These are phyloP conservation scores for Phytophthora tubulina DNA, from an alignment of 352 stramenopile species.

Conservation along the genomic window DNA sequence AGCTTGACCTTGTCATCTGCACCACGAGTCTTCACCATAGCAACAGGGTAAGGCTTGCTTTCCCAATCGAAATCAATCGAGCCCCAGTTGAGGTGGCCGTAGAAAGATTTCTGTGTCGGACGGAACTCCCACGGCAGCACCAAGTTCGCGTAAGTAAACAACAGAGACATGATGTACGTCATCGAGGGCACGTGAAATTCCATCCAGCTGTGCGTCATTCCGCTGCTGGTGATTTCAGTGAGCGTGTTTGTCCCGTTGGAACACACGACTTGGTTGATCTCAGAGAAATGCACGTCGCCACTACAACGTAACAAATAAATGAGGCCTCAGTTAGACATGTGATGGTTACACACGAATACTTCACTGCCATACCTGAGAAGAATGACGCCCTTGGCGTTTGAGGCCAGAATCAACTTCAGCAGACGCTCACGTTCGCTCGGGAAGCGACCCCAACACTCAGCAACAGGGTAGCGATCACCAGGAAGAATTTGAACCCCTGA, in stretches of 20 bases:
- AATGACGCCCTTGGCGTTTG: conserved; percentile 87
- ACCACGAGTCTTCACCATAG: conserved; percentile 66
- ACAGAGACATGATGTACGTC: conserved; percentile 62
- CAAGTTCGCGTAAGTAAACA: conserved; percentile 81
- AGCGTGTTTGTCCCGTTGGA: conserved; percentile 65
- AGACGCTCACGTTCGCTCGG: conserved; percentile 83
- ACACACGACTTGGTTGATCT: conserved; percentile 94
- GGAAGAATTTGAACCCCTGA: conserved; percentile 92
- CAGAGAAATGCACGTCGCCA: conserved; percentile 94
- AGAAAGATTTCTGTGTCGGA: conserved; percentile 68
- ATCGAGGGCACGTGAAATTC: conserved; percentile 70
- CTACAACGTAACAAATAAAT: conserved; percentile 39
- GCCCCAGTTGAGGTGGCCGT: conserved; percentile 93
- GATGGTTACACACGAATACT: neutral
- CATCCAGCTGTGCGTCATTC: conserved; percentile 96
- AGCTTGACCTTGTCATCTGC: conserved; percentile 79
- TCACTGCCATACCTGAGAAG: conserved; percentile 74
- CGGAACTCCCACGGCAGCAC: conserved; percentile 86
- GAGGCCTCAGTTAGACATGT: conserved; percentile 38
- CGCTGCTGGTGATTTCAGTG: conserved; percentile 92
- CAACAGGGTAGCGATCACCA: conserved; percentile 78
- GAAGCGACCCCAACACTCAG: conserved; percentile 93
- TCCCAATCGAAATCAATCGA: conserved; percentile 94
- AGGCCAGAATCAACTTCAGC: conserved; percentile 85
- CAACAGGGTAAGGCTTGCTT: conserved; percentile 54